Percentiles rank a stretch among this genome's conserved stretches.
phyloP scores from a whole-genome alignment of 805 yeast genomes.

The Saturnispora saitoi region DNA sequence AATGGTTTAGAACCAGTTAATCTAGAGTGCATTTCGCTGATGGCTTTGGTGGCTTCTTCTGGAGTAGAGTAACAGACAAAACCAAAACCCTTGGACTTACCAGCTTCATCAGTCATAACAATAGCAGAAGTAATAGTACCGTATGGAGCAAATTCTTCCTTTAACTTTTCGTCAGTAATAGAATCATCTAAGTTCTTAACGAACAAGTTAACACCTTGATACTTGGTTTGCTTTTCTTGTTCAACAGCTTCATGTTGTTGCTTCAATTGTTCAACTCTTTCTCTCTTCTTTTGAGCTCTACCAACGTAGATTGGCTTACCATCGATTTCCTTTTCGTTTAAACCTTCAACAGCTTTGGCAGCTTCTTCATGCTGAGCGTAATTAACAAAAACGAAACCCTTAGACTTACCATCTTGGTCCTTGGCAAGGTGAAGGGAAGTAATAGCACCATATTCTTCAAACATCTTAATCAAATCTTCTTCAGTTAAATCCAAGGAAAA shows the following conservation, averaged over 20 bases:
- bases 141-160: conserved; percentile 85
- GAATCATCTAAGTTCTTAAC: conserved; percentile 93
- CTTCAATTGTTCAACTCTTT: conserved; percentile 92
- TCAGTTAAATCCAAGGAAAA: conserved; percentile 61
- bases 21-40: conserved; percentile 96
- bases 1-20: conserved; percentile 93
- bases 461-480: conserved; percentile 63
- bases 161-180: conserved; percentile 83
- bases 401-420: conserved; percentile 80
- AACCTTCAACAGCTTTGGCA: conserved; percentile 80
- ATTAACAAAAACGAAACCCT: conserved; percentile 95
- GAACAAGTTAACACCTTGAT: conserved; percentile 96
- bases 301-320: conserved; percentile 90
- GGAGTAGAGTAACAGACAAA: conserved; percentile 96
- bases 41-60: conserved; percentile 98
- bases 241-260: conserved; percentile 89
- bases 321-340: conserved; percentile 78
- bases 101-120: conserved; percentile 91
- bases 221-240: conserved; percentile 84
- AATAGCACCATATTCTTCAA: conserved; percentile 65
- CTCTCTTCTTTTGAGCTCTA: conserved; percentile 98
- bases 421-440: conserved; percentile 76
- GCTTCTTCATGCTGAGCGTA: conserved; percentile 83
- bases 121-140: conserved; percentile 94
- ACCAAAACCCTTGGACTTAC: conserved; percentile 97